Percentiles rank a stretch among this genome's conserved stretches.
phyloP scores from a whole-genome alignment of 768 basidiomycete species.

The Boletus huronensis region DNA sequence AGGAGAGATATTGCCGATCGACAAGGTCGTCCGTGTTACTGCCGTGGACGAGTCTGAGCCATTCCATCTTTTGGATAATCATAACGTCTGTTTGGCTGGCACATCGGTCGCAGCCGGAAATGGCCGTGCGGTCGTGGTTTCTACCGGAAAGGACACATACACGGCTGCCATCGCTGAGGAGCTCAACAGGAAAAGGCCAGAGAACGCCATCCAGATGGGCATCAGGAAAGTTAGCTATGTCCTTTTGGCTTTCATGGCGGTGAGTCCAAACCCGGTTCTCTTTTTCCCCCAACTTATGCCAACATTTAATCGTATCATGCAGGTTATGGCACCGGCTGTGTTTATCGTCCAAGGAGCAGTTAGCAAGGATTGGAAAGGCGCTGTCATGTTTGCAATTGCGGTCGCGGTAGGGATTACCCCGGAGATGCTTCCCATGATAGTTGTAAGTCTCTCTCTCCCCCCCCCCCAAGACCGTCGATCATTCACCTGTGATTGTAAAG shows the following conservation, averaged over 20 bases:
- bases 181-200: slow-evolving; percentile 29
- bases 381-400: slow-evolving; percentile 32
- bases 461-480: background rate
- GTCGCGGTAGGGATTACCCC: slow-evolving; percentile 32
- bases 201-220: slow-evolving; percentile 33
- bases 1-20: slow-evolving; percentile 35
- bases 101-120: slow-evolving; percentile 35
- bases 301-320: background rate
- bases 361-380: slow-evolving; percentile 31
- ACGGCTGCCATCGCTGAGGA: slow-evolving; percentile 36
- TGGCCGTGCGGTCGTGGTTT: slow-evolving; percentile 30
- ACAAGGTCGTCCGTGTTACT: slow-evolving; percentile 23
- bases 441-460: slow-evolving; percentile 16
- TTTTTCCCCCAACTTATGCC: background rate
- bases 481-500: slow-evolving; percentile 39
- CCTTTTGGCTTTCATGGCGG: slow-evolving; percentile 30
- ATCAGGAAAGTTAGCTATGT: slow-evolving; percentile 35
- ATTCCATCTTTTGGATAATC: slow-evolving; percentile 31
- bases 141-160: slow-evolving; percentile 33
- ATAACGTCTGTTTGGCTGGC: slow-evolving; percentile 33
- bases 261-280: slow-evolving; percentile 6
- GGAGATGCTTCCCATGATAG: slow-evolving; percentile 35
- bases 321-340: slow-evolving; percentile 32
- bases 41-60: slow-evolving; percentile 13
- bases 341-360: slow-evolving; percentile 31